Base-by-base conservation (phyloP, 1,284 basidiomycete species). In the Boletus semigastroideus region DNA sequence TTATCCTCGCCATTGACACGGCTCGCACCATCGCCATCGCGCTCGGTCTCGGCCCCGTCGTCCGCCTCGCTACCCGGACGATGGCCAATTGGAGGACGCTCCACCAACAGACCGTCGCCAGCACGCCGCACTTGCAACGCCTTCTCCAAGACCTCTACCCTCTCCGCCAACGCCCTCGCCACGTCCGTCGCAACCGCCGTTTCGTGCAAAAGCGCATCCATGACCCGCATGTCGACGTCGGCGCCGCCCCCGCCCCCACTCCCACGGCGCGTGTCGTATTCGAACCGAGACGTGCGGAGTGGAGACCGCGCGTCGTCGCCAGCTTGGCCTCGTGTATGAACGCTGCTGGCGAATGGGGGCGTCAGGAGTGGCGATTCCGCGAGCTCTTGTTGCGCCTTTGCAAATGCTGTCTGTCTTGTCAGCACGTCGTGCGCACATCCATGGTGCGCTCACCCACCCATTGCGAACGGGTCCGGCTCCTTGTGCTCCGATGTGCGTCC, bases 91-190 rank as follows among this genome's bases (percentile, higher is more conserved):
- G 19, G n/a, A 25, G 3, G 16, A 7, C 12, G 11, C 9, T 31
- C 30, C 4, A 12, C 34, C 20, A 48, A 5, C 11, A 8, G 38
- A 14, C 13, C 43, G 37, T 41, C 45, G 30, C 12, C 40, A 13
- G 14, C 17, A 12, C 28, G 43, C 22, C 40, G 51, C 8, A 44
- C 52, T 17, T 44, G 42, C 37, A 67, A 40, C 2, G 51, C 49
- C 53, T 30, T 54, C 41, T 69, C 67, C 30, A 66, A 46, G 8
- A 48, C 48, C 27, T 54, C 58, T 5, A 69, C 64, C 5, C 65
- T 52, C 38, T 65, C 67, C 9, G 52, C 53, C 46, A 69, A 49
- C 12, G 46, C 50, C 17, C 42, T 59, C 20, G 58, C 53, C 7
- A 42, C 54, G 6, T 48, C 57, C 1, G 58, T 51, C 12, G 54